Evolutionary conservation across 495 filamentous ascomycete species (phyloP), one percentile per base, ranked within the genome.

Genomic region (Penicillium cosmopolitanum): DNA sequence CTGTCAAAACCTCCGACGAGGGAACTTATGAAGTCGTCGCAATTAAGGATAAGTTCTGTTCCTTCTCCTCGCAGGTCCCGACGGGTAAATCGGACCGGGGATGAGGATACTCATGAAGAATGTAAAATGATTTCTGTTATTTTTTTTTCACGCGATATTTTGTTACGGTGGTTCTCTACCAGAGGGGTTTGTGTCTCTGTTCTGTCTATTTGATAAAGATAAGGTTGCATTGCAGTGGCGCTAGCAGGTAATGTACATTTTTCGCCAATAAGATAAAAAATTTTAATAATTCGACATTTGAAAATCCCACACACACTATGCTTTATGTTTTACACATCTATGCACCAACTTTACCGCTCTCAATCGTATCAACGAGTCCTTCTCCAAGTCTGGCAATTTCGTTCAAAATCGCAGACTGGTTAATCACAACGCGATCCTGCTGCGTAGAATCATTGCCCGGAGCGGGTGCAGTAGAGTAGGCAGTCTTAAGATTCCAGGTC

Each of bases 1-100:
- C 85, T 19, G 84, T 97, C 60, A 84, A 83, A 67, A 93, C 91
- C 13, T 91, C 86, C 44, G 90, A 96, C 67, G 95, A 98, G 78
- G 95, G 95, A 28, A 96, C 91, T 51, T 98, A 98, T 62, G 95
- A 98, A 76, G 96, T 98, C 12, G 88, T 96, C 53, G 87, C 91
- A 6, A 96, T 98, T 72, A 93, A 92, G 81, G 95, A 98, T 71
- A 85, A 84, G 66, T 95, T 83, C 73, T 98, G 95, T 72, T 84
- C 90, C 4, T 93, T 94, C 70, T 89, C 90, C 28, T 91, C 84
- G 53, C 82, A 87, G 61, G 77, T 76, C 16, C 76, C 73, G 50
- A 75, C 81, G 18, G 76, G 73, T 33, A 85, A 75, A 63, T 73
- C 78, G 15, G 77, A 75, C 40, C 73, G 73, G 15, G 28, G 28